These are phyloP conservation scores for Hamamelis virginiana DNA, from an alignment of 164 flowering plant species.

Conservation along the genomic window DNA sequence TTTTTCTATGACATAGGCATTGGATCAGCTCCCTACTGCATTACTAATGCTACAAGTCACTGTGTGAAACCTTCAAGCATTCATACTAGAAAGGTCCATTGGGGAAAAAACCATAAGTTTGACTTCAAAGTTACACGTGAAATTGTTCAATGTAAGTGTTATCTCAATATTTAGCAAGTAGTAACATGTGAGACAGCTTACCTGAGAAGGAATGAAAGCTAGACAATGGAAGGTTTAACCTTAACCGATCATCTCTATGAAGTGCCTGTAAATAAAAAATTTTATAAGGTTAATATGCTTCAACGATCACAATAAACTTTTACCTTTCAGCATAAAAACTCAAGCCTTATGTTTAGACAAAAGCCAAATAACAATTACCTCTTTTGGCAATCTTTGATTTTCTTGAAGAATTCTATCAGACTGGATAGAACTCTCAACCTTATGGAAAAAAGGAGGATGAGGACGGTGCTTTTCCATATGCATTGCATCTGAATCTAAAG, in stretches of 20 bases:
- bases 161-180: not conserved
- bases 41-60: not conserved
- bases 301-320: not conserved
- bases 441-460: conserved; percentile 56
- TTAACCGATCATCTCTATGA: conserved; percentile 61
- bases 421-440: conserved; percentile 45
- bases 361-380: conserved; percentile 42
- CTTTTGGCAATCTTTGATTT: conserved; percentile 60
- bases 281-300: conserved; percentile 7
- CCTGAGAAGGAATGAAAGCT: conserved; percentile 54
- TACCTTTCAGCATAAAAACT: not conserved
- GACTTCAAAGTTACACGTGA: not conserved
- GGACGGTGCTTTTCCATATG: conserved; percentile 55
- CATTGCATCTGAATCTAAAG: conserved; percentile 48
- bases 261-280: conserved; percentile 43
- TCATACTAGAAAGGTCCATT: not conserved
- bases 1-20: not conserved
- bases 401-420: conserved; percentile 58
- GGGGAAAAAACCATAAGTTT: not conserved
- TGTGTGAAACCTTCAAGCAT: not conserved
- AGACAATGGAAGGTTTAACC: conserved; percentile 39
- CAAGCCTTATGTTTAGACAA: not conserved
- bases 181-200: conserved; percentile 23
- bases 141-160: not conserved
- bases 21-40: not conserved